phyloP scores from a whole-genome alignment of 306 rosid genomes.

The Rosa persica region DNA sequence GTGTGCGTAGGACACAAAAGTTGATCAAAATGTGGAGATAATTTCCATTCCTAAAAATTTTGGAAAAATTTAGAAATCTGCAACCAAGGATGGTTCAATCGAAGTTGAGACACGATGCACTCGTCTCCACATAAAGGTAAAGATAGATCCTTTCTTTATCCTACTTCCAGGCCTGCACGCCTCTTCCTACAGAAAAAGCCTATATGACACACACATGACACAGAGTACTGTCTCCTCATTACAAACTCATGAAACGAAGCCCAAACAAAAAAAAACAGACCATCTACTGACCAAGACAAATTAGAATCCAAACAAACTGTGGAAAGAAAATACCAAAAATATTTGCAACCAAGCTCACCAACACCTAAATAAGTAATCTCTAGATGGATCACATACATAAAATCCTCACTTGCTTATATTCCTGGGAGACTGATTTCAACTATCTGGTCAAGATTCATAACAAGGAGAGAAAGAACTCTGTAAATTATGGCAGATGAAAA shows the following conservation, averaged over 20 bases:
- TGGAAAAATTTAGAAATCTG: not conserved
- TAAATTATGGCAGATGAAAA: conserved; percentile 50
- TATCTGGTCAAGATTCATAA: conserved; percentile 50
- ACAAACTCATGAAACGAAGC: not conserved
- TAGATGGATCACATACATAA: conserved; percentile 40
- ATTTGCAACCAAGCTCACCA: conserved; percentile 31
- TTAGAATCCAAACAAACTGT: not conserved
- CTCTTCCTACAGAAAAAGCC: not conserved
- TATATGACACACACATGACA: not conserved
- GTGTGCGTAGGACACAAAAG: not conserved
- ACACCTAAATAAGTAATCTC: conserved; percentile 48
- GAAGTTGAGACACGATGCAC: not conserved
- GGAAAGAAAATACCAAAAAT: not conserved
- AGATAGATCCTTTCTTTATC: not conserved
- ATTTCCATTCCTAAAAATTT: not conserved
- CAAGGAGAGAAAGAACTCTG: conserved; percentile 43
- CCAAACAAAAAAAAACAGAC: no score
- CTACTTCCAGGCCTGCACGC: not conserved
- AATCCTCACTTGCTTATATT: conserved; percentile 43
- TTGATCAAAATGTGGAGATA: not conserved
- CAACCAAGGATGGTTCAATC: not conserved
- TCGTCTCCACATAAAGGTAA: not conserved
- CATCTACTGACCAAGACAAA: not conserved
- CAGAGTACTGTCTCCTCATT: not conserved
- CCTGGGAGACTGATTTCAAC: conserved; percentile 55